Evolutionary conservation across 345 rosid genomes (phyloP).

Genomic region (Crucihimalaya himalaica): DNA sequence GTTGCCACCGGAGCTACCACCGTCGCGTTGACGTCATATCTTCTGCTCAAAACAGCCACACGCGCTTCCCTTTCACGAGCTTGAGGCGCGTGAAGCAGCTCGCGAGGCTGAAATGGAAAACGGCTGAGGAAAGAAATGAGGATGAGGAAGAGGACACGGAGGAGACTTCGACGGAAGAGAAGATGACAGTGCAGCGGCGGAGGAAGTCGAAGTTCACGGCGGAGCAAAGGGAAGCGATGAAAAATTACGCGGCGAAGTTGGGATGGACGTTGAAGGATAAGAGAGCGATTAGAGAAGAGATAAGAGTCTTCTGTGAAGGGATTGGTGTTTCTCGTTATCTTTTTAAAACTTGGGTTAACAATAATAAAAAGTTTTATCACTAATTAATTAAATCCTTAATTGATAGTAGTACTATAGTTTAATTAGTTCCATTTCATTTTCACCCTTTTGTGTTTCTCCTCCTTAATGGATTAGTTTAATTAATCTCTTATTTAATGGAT

Average conservation of each 20-base stretch:
- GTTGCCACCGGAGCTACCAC: constrained; percentile 98
- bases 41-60: constrained; percentile 21
- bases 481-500: neutral
- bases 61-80: constrained; percentile 29
- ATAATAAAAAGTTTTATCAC: constrained; percentile 43
- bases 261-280: constrained; percentile 49
- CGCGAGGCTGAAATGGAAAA: constrained; percentile 39
- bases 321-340: constrained; percentile 44
- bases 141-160: constrained; percentile 20
- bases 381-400: neutral
- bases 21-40: constrained; percentile 41
- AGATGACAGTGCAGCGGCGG: constrained; percentile 20
- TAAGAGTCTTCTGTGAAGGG: constrained; percentile 43
- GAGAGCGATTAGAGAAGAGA: constrained; percentile 38
- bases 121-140: neutral
- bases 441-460: neutral
- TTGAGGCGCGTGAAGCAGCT: constrained; percentile 43
- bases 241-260: constrained; percentile 39
- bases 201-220: constrained; percentile 45
- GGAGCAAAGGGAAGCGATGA: constrained; percentile 44
- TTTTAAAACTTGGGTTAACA: constrained; percentile 51
- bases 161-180: constrained; percentile 38
- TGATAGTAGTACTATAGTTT: neutral
- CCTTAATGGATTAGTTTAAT: neutral
- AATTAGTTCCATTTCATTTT: constrained; percentile 18